Percentiles rank a stretch among this genome's conserved stretches.
These are phyloP conservation scores for Cavenderia fasciculata DNA, from an alignment of 78 protist species.

Conservation along the genomic window DNA sequence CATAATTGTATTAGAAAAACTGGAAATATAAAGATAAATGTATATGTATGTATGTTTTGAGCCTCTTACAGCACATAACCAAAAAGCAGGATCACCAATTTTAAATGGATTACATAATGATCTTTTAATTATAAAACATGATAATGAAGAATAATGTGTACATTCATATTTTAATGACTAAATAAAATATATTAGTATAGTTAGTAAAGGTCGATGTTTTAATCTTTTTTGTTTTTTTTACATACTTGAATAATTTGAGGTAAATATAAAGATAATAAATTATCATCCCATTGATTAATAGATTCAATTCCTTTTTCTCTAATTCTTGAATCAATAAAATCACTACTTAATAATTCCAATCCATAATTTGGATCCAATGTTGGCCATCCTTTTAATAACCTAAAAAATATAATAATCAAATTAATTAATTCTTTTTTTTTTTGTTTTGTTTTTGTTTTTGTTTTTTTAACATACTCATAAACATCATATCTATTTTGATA, in stretches of 20 bases:
- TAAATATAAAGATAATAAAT: slow-evolving; percentile 15
- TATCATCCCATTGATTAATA: slow-evolving; percentile 58
- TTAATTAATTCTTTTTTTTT: background rate
- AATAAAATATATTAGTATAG: background rate
- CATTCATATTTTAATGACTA: slow-evolving; percentile 44
- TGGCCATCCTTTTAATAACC: slow-evolving; percentile 45
- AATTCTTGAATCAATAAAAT: slow-evolving; percentile 29
- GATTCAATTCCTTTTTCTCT: slow-evolving; percentile 56
- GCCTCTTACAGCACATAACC: slow-evolving; percentile 62
- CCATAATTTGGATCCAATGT: slow-evolving; percentile 16
- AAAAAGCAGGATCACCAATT: slow-evolving; percentile 59
- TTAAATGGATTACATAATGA: slow-evolving; percentile 59
- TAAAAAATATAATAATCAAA: background rate
- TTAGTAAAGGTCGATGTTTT: too few species aligned
- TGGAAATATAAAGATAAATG: background rate
- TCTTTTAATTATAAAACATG: slow-evolving; percentile 37
- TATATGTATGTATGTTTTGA: background rate
- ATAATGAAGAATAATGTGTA: slow-evolving; percentile 8
- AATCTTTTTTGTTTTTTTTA: too few species aligned
- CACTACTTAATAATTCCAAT: slow-evolving; percentile 24
- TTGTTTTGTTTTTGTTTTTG: background rate
- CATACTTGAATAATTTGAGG: slow-evolving; percentile 49
- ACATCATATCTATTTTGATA: slow-evolving; percentile 28
- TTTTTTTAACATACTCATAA: slow-evolving; percentile 24
- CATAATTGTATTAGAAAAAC: background rate